Base-by-base conservation (phyloP, 1,284 basidiomycete genomes). In the Leccinum insigne region DNA sequence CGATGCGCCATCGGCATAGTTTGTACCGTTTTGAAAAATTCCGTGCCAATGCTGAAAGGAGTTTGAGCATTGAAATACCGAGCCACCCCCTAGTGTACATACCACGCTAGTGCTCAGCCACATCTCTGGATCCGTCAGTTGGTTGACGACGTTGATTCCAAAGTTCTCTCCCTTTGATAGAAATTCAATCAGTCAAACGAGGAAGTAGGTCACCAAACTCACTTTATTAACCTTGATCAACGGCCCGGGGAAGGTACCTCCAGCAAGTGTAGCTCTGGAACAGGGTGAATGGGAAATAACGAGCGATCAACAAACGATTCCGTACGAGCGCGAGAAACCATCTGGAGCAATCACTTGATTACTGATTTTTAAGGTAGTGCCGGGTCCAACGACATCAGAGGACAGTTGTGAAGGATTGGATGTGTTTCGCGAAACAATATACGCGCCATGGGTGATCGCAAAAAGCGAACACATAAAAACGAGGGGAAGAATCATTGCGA, bases 281-380 rank as follows among this genome's bases (percentile, higher is more conserved):
- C 11, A 14, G 8, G 29, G 13, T 71, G 35, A 70, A 61, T 54
- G 23, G 4, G 40, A 58, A n/a, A 38, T 23, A 23, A 11, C 0
- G 7, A 5, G 1, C n/a, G 18, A 58, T 21, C 6, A 10, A 58
- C 57, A 40, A 47, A 32, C 18, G 4, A 29, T 23, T 52, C 70
- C 74, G 18, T 64, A 82, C 78, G 72, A 74, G 52, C 80, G 79
- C 61, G 63, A 59, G 65, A 77, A 81, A 29, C 82, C 82, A 73
- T 83, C 81, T 4, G 81, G 82, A 8, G 77, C 64, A 58, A 83
- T 73, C 38, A 70, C 66, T 16, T 58, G 63, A 64, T 83, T 83
- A 21, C 69, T 70, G 23, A 82, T 78, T 21, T 73, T 67, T 5
- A 82, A 32, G 57, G 75, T 70, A n/a, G 71, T 71, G 26, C 63